Evolutionary conservation across 345 rosid genomes (phyloP).

Genomic region (Ricinus communis): DNA sequence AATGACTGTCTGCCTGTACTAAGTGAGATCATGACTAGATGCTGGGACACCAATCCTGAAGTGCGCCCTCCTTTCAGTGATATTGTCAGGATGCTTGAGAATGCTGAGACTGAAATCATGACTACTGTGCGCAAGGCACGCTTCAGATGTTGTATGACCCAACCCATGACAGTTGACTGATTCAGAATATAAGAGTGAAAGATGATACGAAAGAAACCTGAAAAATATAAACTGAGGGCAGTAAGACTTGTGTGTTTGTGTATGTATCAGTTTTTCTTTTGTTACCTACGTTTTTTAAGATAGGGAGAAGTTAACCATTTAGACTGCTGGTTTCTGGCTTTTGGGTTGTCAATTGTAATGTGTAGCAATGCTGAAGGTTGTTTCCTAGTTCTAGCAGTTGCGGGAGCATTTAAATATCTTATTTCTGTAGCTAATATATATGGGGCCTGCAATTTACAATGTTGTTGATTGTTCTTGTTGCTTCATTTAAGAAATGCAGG

Average conservation of each 20-base stretch:
- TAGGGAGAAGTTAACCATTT: constrained; percentile 19
- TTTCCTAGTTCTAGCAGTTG: not conserved
- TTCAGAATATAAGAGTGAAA: not conserved
- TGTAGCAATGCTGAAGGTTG: not conserved
- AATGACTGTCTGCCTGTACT: constrained; percentile 29
- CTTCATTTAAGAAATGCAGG: not conserved
- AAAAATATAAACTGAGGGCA: constrained; percentile 4
- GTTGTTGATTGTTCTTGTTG: not conserved
- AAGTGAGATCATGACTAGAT: constrained; percentile 30
- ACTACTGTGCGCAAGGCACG: constrained; percentile 35
- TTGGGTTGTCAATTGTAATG: constrained; percentile 6
- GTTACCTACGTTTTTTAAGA: not conserved
- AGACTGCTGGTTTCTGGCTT: not conserved
- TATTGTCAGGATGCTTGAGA: constrained; percentile 32
- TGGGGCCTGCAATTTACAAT: not conserved
- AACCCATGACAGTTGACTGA: constrained; percentile 35
- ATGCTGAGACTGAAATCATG: constrained; percentile 29
- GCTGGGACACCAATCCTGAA: constrained; percentile 34
- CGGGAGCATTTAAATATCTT: not conserved
- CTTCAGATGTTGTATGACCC: constrained; percentile 32
- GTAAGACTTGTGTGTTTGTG: constrained; percentile 18
- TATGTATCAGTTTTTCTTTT: constrained; percentile 13
- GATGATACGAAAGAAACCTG: constrained; percentile 13
- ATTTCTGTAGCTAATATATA: not conserved
- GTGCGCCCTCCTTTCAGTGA: constrained; percentile 28